Conservation (phyloP, 768 basidiomycete genomes). For the Termitomyces sp. region DNA sequence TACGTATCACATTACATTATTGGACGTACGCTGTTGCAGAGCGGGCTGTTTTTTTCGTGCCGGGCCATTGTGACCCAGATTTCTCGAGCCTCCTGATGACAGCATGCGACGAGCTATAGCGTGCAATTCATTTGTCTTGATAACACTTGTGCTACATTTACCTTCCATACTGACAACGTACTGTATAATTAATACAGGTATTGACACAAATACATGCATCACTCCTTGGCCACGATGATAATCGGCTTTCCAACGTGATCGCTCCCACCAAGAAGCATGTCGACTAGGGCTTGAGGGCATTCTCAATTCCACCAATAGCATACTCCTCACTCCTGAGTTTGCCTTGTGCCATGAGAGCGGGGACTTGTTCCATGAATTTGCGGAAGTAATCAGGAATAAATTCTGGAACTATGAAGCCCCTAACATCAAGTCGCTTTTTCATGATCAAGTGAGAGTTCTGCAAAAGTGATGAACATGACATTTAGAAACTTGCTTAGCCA, state of each 20-base stretch:
- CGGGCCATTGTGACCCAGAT: too few species aligned
- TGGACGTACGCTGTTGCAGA: too few species aligned
- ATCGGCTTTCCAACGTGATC: slow-evolving; percentile 1
- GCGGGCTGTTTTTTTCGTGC: too few species aligned
- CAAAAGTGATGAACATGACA: neutral
- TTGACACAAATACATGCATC: neutral
- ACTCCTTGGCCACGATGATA: neutral
- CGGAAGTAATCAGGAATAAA: slow-evolving; percentile 23
- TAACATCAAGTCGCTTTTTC: slow-evolving; percentile 32
- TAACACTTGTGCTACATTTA: too few species aligned
- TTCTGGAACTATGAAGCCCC: slow-evolving; percentile 35
- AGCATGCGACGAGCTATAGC: too few species aligned
- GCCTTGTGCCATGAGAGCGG: slow-evolving; percentile 29
- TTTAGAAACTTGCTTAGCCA: neutral
- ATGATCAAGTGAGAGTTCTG: slow-evolving; percentile 36
- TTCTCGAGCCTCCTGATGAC: too few species aligned
- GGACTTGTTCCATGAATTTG: slow-evolving; percentile 32
- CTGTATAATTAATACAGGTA: too few species aligned
- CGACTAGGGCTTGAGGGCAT: slow-evolving; percentile 11
- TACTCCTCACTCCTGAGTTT: slow-evolving; percentile 33
- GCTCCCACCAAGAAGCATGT: neutral
- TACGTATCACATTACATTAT: too few species aligned
- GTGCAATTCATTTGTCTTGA: too few species aligned
- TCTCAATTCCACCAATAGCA: slow-evolving; percentile 30
- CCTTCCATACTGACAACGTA: too few species aligned